A percentile compares a stretch with the other conserved stretches of the same genome.
Conservation (phyloP, 2,329 filamentous ascomycete genomes). For the Coniella lustricola region DNA sequence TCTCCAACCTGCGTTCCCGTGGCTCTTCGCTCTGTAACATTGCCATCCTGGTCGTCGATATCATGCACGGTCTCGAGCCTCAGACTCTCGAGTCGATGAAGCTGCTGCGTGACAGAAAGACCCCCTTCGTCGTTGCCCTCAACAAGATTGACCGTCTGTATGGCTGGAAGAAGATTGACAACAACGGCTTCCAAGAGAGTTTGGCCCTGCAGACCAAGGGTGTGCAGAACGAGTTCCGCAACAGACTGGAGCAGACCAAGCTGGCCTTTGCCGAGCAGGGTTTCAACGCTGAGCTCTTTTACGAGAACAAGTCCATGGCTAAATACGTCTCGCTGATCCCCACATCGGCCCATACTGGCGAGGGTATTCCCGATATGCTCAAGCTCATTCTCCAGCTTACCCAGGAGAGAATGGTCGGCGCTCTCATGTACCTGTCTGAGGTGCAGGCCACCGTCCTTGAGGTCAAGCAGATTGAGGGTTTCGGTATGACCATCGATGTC, state of each 20-base stretch:
- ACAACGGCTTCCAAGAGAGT: constrained; percentile 96
- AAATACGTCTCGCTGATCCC: constrained; percentile 92
- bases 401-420: constrained; percentile 94
- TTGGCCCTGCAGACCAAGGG: constrained; percentile 84
- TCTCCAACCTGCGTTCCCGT: constrained; percentile 93
- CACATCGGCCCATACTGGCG: constrained; percentile 96
- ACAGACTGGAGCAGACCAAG: constrained; percentile 85
- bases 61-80: constrained; percentile 98
- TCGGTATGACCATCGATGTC: constrained; percentile 97
- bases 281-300: constrained; percentile 96
- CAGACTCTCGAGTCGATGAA: constrained; percentile 98
- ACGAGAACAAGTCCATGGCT: constrained; percentile 96
- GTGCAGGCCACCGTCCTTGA: constrained; percentile 96
- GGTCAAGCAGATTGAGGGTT: constrained; percentile 98
- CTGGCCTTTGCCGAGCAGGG: constrained; percentile 91
- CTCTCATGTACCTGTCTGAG: constrained; percentile 97
- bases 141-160: constrained; percentile 99
- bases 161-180: constrained; percentile 96
- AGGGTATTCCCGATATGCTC: constrained; percentile 97
- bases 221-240: constrained; percentile 89
- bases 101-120: constrained; percentile 84
- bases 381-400: constrained; percentile 89
- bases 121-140: constrained; percentile 94
- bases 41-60: constrained; percentile 96
- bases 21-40: constrained; percentile 99